Base-by-base conservation (phyloP, 2,329 filamentous ascomycete genomes). In the Penicillium sp. region DNA sequence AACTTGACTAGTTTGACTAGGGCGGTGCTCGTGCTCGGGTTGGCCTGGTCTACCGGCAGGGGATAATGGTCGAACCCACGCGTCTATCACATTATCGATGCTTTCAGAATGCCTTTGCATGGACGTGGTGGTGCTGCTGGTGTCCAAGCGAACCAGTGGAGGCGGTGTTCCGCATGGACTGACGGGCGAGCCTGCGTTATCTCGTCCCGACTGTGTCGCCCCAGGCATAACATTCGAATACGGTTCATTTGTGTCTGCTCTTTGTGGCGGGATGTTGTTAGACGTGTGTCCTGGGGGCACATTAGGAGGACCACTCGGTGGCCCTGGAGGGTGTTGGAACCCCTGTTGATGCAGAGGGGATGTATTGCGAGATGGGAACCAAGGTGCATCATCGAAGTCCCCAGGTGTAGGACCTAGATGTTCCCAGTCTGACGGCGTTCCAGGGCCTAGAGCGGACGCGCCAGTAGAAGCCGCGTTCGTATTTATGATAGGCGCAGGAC, bases 341-440 rank as follows among this genome's bases (percentile, higher is more conserved):
- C 36, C 42, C 18, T 51, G 53, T 3, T 52, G 34, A 35, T 49
- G 47, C 3, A 31, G 30, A 35, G 52, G n/a, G 41, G 41, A 19
- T 43, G 53, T 37, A 54, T 60, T 10, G 8, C 46, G 46, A 22
- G 56, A 51, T 18, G 55, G 57, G 29, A 64, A 65, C 39, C 55
- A 56, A 14, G 56, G 49, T 10, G 56, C 49, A 52, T 74, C 72
- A 45, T 75, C 71, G 35, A 73, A 56, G 18, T 70, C 63, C 22
- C 64, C 69, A 7, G 63, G 61, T 7, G 59, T 58, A n/a, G 64
- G 59, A 4, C 62, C 61, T 48, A 74, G 66, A 56, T 75, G 69
- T 52, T 77, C 74, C 75, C 74, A 77, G 50, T 76, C 75, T 3
- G 75, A 77, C 4, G 74, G 75, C 1, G 68, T 66, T 3, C 72